These are phyloP conservation scores for Ogataea paraovalis DNA, from an alignment of 805 yeast species.

Conservation along the genomic window DNA sequence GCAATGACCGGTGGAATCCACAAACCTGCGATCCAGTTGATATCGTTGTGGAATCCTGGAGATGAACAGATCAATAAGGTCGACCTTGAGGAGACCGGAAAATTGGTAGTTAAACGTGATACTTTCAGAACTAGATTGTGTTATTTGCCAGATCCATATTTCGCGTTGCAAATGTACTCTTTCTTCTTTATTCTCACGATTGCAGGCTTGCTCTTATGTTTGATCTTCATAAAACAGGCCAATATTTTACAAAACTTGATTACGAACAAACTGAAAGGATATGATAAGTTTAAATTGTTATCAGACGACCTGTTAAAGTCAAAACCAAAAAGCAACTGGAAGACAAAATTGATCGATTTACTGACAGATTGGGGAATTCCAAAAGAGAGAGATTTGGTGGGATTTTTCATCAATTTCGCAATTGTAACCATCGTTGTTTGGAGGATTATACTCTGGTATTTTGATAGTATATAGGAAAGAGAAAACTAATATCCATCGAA, in stretches of 20 bases:
- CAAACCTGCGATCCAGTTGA: conserved; percentile 80
- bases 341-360: not conserved
- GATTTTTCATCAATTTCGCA: conserved; percentile 11
- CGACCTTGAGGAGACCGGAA: conserved; percentile 10
- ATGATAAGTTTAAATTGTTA: conserved; percentile 1
- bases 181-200: conserved; percentile 5
- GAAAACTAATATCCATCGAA: too few relatives aligned
- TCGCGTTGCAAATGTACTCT: conserved; percentile 20
- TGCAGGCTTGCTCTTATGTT: not conserved
- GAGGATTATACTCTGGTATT: conserved; percentile 16
- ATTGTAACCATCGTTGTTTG: conserved; percentile 4
- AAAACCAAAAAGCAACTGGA: conserved; percentile 5
- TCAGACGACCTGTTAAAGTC: conserved; percentile 2
- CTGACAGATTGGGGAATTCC: conserved; percentile 25
- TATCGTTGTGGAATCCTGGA: conserved; percentile 50
- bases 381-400: conserved; percentile 5
- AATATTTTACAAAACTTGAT: not conserved
- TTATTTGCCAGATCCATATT: conserved; percentile 27
- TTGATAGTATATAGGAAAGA: conserved; percentile 14
- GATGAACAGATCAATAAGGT: conserved; percentile 1
- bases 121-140: conserved; percentile 28
- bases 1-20: conserved; percentile 92
- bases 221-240: not conserved
- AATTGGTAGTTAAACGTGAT: conserved; percentile 23
- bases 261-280: not conserved